Conservation (phyloP, 768 basidiomycete species). For the Lanmaoa rubissima region DNA sequence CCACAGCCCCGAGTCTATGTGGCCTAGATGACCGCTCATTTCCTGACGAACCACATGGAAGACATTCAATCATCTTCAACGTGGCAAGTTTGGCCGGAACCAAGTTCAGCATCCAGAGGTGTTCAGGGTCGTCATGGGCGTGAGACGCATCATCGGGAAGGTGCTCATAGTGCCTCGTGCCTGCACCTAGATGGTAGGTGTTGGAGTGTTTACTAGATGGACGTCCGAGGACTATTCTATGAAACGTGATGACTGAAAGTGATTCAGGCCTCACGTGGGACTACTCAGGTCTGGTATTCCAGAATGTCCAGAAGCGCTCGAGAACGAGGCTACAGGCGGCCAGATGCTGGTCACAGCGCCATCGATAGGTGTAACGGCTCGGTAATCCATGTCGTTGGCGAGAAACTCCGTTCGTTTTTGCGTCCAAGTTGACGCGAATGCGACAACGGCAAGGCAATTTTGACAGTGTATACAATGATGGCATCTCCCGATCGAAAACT, state of each 20-base stretch:
- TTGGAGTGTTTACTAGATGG: conserved; percentile 1
- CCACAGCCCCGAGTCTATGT: neutral
- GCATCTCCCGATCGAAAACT: conserved; percentile 20
- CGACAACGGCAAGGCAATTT: neutral
- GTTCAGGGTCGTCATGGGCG: conserved; percentile 28
- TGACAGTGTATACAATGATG: conserved; percentile 12
- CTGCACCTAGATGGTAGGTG: conserved; percentile 18
- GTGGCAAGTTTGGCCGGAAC: neutral
- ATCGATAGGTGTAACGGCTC: neutral
- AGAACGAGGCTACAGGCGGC: conserved; percentile 4
- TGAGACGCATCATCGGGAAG: conserved; percentile 24
- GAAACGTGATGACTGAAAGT: conserved; percentile 8
- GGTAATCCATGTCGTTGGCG: neutral
- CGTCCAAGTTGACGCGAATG: neutral
- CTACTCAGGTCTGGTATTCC: neutral
- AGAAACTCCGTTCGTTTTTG: neutral
- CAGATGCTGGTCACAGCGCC: neutral
- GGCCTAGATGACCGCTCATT: conserved; percentile 3
- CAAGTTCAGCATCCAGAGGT: neutral
- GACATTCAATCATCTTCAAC: conserved; percentile 1
- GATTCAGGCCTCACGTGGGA: conserved; percentile 12
- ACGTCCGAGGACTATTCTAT: conserved; percentile 32
- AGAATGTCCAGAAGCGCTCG: conserved; percentile 14
- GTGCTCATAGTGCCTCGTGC: conserved; percentile 29
- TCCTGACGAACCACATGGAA: conserved; percentile 1